Evolutionary conservation across 116 monocot species (phyloP), one percentile per base, ranked within the genome.

Genomic region (Iris pallida): DNA sequence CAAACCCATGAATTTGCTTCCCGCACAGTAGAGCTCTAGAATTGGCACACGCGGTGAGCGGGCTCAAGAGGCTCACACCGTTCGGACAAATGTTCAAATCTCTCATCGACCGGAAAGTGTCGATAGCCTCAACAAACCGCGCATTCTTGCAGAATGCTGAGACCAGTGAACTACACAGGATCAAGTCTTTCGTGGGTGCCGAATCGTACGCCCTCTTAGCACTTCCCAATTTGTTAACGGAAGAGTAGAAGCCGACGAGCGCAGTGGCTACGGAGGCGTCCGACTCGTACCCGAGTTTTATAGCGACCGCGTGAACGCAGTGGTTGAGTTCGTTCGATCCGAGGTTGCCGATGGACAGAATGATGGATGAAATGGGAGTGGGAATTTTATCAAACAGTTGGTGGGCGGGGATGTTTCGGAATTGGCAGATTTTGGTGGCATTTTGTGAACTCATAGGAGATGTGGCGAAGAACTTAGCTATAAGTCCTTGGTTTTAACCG

Each of bases 21-120:
- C 87, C 83, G 30, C 53, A 46, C 5, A 11, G 59, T 7, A 81
- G 48, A 45, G 68, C 47, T 17, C 72, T 69, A 11, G 58, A 53
- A 70, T 77, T 69, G 2, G 74, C 80, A 48, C 83, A 80, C 13
- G 87, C 87, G 20, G 75, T 75, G 8, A 87, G 60, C 61, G 78
- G 78, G 55, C 75, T 68, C 46, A 87, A 45, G 44, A 75, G 52
- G 48, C 57, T 72, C 45, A 83, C 80, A 41, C 51, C 47, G 59
- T 83, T 87, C 4, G 75, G 83, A 47, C 17, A 20, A 20, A 59
- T 2, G 30, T 47, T 60, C 13, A 0, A 74, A 18, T 12, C 5
- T 17, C 16, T 74, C 87, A 87, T 80, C 51, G 59, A 53, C 6
- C 73, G 41, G 55, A 87, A 83, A 4, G 52, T 47, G 62, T 42